Evolutionary conservation across 2,329 filamentous ascomycete genomes (phyloP).

Genomic region (Fusarium odoratissimum): DNA sequence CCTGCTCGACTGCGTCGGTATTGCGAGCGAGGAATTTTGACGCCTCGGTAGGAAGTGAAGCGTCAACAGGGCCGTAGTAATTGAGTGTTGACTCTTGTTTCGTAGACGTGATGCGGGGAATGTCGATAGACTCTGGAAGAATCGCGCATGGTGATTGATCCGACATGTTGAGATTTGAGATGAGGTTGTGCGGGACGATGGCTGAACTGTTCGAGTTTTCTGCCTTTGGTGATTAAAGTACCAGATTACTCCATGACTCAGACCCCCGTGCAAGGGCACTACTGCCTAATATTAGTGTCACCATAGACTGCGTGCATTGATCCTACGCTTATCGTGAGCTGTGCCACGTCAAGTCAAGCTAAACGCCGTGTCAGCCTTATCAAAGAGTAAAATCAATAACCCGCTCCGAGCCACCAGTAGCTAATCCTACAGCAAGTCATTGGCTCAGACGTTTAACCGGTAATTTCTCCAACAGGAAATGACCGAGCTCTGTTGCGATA

Average conservation of each 20-base stretch:
- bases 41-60: fast-evolving
- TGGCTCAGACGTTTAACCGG: not conserved
- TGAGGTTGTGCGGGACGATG: fast-evolving
- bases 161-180: not conserved
- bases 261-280: not conserved
- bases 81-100: not conserved
- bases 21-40: not conserved
- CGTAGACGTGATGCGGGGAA: not conserved
- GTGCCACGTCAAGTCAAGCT: not conserved
- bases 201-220: fast-evolving
- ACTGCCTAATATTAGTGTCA: not conserved
- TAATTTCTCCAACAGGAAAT: constrained; percentile 2
- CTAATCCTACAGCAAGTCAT: not conserved
- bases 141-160: not conserved
- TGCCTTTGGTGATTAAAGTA: fast-evolving
- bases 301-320: not conserved
- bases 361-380: not conserved
- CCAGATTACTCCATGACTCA: not conserved
- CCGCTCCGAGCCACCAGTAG: not conserved
- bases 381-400: not conserved
- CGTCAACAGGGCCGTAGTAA: not conserved
- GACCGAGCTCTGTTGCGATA: not conserved
- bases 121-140: not conserved
- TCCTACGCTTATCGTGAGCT: not conserved
- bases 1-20: not conserved